Percentiles rank a stretch among this genome's conserved stretches.
Conservation (phyloP, 1,139 yeast species). For the Debaryomyces psychrophilus region DNA sequence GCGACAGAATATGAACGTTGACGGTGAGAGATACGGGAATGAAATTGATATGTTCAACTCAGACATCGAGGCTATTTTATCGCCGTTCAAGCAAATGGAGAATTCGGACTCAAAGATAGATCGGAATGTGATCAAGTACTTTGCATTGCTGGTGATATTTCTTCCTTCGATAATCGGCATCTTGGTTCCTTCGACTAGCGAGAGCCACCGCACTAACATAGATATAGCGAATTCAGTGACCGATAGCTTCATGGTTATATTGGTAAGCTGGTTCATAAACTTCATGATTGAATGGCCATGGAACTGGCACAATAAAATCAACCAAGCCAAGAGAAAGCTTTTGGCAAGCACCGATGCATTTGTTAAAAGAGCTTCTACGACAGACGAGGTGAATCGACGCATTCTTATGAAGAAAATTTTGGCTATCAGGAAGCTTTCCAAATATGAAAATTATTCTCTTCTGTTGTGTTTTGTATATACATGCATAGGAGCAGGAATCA, state of each 20-base stretch:
- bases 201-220: slow-evolving; percentile 1
- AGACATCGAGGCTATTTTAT: slow-evolving; percentile 14
- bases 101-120: slow-evolving; percentile 3
- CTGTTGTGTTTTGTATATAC: slow-evolving; percentile 29
- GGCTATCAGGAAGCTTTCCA: slow-evolving; percentile 19
- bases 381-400: slow-evolving; percentile 4
- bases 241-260: slow-evolving; percentile 30
- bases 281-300: slow-evolving; percentile 42
- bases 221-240: slow-evolving; percentile 27
- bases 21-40: background rate
- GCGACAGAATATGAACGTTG: background rate
- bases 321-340: slow-evolving; percentile 22
- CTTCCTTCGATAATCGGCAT: slow-evolving; percentile 16
- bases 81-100: slow-evolving; percentile 12
- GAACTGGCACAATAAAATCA: slow-evolving; percentile 34
- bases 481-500: slow-evolving; percentile 26
- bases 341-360: slow-evolving; percentile 20
- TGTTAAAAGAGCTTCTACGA: slow-evolving; percentile 9
- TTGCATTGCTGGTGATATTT: slow-evolving; percentile 14
- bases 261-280: slow-evolving; percentile 33
- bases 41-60: slow-evolving; percentile 14
- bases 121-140: slow-evolving; percentile 9
- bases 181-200: slow-evolving; percentile 8
- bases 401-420: slow-evolving; percentile 14
- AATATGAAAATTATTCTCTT: slow-evolving; percentile 29